Percentiles rank a stretch among this genome's conserved stretches.
Evolutionary conservation across 306 rosid genomes (phyloP).

Genomic region (Potentilla sterilis): DNA sequence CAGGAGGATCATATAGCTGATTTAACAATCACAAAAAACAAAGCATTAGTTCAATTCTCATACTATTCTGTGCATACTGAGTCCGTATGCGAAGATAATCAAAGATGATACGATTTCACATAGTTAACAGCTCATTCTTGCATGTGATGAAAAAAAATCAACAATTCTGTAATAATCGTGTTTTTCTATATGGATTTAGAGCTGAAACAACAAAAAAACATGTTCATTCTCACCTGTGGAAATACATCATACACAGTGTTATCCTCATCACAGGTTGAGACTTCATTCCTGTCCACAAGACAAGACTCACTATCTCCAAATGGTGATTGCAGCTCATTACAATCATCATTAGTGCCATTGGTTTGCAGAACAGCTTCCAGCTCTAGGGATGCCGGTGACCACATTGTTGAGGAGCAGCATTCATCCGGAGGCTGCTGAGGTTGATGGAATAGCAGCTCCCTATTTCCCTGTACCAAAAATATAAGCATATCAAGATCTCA

Average conservation of each 20-base stretch:
- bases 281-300: not conserved
- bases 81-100: not conserved
- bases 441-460: not conserved
- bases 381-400: not conserved
- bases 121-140: not conserved
- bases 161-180: no score
- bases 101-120: not conserved
- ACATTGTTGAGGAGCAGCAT: not conserved
- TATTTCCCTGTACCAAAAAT: not conserved
- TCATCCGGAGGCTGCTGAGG: not conserved
- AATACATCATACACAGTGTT: not conserved
- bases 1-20: slow-evolving; percentile 8
- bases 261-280: slow-evolving; percentile 17
- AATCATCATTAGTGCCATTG: slow-evolving; percentile 1
- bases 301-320: not conserved
- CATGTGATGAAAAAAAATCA: no score
- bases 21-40: slow-evolving; percentile 10
- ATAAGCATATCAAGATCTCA: slow-evolving; percentile 13
- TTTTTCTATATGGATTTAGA: no score
- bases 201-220: not conserved
- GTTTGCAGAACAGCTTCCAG: slow-evolving; percentile 17
- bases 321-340: slow-evolving; percentile 2
- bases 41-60: slow-evolving; percentile 16
- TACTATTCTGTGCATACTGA: not conserved
- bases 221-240: slow-evolving; percentile 4